phyloP scores from a whole-genome alignment of 257 asterid genomes.

The Solanum paucissectum region DNA sequence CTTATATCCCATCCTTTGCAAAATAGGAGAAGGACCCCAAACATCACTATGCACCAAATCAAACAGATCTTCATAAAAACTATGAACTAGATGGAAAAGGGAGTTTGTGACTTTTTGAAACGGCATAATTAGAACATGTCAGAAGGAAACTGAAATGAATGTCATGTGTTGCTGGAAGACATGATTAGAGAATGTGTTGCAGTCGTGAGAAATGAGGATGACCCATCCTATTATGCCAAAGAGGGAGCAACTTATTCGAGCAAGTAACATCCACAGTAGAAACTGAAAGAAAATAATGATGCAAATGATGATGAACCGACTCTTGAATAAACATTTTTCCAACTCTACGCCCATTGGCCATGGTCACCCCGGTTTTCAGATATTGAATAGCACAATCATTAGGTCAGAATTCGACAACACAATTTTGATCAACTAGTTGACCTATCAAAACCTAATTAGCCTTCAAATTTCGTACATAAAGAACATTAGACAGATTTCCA shows the following conservation, averaged over 20 bases:
- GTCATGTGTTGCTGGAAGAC: neutral
- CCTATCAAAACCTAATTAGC: neutral
- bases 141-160: neutral
- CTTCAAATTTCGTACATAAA: neutral
- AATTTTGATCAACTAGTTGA: neutral
- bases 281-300: neutral
- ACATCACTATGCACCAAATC: neutral
- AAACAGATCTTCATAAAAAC: neutral
- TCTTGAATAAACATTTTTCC: neutral
- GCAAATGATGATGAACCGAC: neutral
- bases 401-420: neutral
- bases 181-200: neutral
- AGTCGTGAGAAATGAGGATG: neutral
- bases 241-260: neutral
- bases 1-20: neutral
- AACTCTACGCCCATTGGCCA: neutral
- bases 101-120: neutral
- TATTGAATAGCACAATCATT: neutral
- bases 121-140: neutral
- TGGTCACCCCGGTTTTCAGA: neutral
- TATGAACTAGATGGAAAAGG: neutral
- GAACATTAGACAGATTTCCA: neutral
- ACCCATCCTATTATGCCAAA: neutral
- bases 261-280: neutral
- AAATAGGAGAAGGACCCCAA: neutral